These are phyloP conservation scores for Gossypioides kirkii DNA, from an alignment of 345 rosid genomes.

Conservation along the genomic window DNA sequence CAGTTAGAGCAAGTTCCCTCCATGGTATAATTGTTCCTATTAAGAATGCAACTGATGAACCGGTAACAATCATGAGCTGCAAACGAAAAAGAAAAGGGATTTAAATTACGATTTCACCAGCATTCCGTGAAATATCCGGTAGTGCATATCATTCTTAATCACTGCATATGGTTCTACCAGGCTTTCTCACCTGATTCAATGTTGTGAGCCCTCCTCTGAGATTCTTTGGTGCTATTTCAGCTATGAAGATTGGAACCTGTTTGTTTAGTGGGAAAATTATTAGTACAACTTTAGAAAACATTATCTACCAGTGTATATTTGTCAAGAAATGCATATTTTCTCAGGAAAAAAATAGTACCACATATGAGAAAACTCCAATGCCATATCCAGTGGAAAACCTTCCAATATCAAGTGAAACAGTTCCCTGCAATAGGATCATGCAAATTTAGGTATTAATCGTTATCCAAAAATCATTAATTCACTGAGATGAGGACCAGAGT, in stretches of 20 bases:
- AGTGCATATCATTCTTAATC: neutral
- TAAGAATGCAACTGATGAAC: conserved; percentile 61
- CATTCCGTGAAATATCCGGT: neutral
- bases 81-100: conserved; percentile 1
- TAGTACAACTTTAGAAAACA: neutral
- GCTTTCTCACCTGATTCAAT: conserved; percentile 49
- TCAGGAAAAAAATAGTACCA: conserved; percentile 40
- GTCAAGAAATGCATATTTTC: neutral
- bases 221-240: conserved; percentile 90
- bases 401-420: conserved; percentile 63
- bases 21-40: conserved; percentile 68
- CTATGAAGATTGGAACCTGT: conserved; percentile 80
- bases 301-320: neutral
- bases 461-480: neutral
- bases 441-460: neutral
- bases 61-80: conserved; percentile 78
- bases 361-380: conserved; percentile 86
- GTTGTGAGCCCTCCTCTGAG: conserved; percentile 89
- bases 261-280: neutral
- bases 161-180: neutral
- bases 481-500: neutral
- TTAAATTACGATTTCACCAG: neutral
- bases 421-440: conserved; percentile 38
- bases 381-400: conserved; percentile 88
- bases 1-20: conserved; percentile 76